Evolutionary conservation across 2,329 filamentous ascomycete species (phyloP).

Genomic region (Blumeriella jaapii): DNA sequence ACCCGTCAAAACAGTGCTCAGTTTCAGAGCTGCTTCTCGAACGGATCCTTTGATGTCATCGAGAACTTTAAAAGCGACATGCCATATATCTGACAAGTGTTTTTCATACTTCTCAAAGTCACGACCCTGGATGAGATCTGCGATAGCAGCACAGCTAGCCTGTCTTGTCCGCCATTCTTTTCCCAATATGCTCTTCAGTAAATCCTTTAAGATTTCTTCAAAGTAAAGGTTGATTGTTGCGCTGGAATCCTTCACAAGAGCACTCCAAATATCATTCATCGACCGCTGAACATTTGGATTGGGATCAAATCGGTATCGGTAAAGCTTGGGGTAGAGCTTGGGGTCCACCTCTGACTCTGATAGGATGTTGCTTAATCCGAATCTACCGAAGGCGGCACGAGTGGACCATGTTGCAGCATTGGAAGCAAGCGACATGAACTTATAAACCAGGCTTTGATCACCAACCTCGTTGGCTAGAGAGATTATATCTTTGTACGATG

Average conservation of each 20-base stretch:
- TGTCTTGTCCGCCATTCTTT: constrained; percentile 90
- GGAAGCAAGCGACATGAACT: constrained; percentile 94
- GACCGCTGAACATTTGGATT: constrained; percentile 86
- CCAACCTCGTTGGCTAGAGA: constrained; percentile 92
- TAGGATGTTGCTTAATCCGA: constrained; percentile 83
- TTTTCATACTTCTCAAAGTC: constrained; percentile 67
- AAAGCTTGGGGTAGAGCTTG: constrained; percentile 91
- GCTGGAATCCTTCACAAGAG: constrained; percentile 80
- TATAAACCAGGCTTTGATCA: constrained; percentile 91
- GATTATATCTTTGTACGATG: constrained; percentile 96
- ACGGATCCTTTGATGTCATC: constrained; percentile 96
- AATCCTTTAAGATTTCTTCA: constrained; percentile 76
- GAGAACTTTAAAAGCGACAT: constrained; percentile 74
- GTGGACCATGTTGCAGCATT: constrained; percentile 97
- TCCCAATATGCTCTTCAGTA: constrained; percentile 75
- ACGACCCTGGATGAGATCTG: constrained; percentile 75
- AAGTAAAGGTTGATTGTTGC: constrained; percentile 71
- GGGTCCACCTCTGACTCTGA: constrained; percentile 82
- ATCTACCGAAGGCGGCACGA: constrained; percentile 88
- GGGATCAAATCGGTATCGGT: constrained; percentile 87
- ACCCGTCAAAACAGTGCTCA: constrained; percentile 77
- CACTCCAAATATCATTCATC: constrained; percentile 97
- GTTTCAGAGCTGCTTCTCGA: constrained; percentile 63
- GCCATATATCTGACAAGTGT: constrained; percentile 79
- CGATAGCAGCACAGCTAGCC: constrained; percentile 82